These are phyloP conservation scores for Casuarina cunninghamiana DNA, from an alignment of 306 rosid species.

Conservation along the genomic window DNA sequence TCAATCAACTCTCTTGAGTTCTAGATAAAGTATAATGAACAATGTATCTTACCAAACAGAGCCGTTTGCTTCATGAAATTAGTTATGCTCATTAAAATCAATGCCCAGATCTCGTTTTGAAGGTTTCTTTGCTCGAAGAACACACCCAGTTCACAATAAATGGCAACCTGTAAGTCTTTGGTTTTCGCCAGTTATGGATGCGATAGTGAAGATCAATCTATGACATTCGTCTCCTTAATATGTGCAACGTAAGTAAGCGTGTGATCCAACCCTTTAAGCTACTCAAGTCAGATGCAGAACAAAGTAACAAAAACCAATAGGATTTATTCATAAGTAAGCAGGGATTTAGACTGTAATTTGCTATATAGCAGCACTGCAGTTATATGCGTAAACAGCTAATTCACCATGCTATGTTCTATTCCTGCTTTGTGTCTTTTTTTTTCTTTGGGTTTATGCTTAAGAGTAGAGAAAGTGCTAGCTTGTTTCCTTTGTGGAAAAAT, in stretches of 20 bases:
- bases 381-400: constrained; percentile 2
- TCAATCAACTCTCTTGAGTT: not conserved
- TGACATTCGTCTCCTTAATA: too few species aligned
- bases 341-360: not conserved
- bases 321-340: not conserved
- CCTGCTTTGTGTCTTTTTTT: not conserved
- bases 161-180: too few species aligned
- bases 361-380: not conserved
- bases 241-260: too few species aligned
- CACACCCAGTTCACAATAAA: too few species aligned
- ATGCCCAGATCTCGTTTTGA: not conserved
- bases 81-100: not conserved
- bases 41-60: not conserved
- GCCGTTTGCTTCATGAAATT: not conserved
- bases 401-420: not conserved
- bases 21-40: not conserved
- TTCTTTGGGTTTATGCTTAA: constrained; percentile 5
- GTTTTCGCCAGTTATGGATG: too few species aligned
- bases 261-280: not conserved
- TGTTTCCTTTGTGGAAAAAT: constrained; percentile 4
- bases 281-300: not conserved
- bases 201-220: too few species aligned
- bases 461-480: constrained; percentile 20
- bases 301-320: not conserved
- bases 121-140: not conserved